Conservation (phyloP, 768 basidiomycete genomes). For the Lactifluus volemus region DNA sequence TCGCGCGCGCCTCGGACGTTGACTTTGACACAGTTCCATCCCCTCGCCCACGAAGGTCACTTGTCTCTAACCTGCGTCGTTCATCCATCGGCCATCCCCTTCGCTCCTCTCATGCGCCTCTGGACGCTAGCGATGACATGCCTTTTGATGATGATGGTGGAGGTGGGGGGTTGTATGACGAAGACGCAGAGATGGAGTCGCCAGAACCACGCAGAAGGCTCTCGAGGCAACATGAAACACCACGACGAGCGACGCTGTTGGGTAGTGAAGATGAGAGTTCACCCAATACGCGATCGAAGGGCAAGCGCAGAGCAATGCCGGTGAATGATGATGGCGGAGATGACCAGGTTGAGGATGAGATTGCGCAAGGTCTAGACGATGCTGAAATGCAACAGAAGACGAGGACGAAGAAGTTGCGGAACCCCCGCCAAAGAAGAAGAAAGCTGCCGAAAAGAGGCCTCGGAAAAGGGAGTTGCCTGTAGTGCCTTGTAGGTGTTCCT, state of each 20-base stretch:
- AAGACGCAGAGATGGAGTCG: constrained; percentile 26
- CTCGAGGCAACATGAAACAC: background rate
- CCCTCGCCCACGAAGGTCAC: constrained; percentile 23
- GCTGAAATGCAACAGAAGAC: constrained; percentile 22
- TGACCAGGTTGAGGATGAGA: constrained; percentile 34
- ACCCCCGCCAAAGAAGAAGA: constrained; percentile 17
- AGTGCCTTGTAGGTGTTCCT: background rate
- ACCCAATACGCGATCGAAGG: constrained; percentile 23
- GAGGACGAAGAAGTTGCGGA: constrained; percentile 27
- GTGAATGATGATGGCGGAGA: constrained; percentile 18
- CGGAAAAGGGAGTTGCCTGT: constrained; percentile 3
- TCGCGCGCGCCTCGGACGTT: constrained; percentile 26
- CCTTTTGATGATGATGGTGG: constrained; percentile 18
- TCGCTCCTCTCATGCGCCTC: constrained; percentile 13
- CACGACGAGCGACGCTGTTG: background rate
- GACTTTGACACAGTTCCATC: constrained; percentile 32
- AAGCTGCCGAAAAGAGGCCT: background rate
- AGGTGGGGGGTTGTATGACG: constrained; percentile 16
- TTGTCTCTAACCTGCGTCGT: constrained; percentile 17
- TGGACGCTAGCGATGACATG: constrained; percentile 18
- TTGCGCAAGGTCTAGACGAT: constrained; percentile 29
- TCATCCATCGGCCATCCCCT: constrained; percentile 19
- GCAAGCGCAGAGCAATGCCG: constrained; percentile 32
- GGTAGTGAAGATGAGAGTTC: background rate
- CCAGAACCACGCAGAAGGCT: background rate